Evolutionary conservation across 805 yeast species (phyloP), one percentile per base, ranked within the genome.

Genomic region (Myxozyma vanderwaltii): DNA sequence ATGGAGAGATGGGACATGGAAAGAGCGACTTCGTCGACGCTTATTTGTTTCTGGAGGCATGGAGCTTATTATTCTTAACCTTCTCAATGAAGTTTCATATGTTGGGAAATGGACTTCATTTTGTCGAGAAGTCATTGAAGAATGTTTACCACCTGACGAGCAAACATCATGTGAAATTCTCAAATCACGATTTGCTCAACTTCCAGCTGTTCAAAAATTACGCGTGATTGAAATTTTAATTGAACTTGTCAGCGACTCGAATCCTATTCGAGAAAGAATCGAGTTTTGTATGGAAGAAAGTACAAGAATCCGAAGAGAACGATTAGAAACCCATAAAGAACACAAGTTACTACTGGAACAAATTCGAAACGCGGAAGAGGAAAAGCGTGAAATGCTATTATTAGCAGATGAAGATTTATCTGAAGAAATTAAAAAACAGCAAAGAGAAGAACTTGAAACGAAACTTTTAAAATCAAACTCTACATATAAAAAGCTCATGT

Each of bases 21-120:
- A 84, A 59, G 95, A 88, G 31, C 77, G 95, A 41, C 77, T 92
- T 19, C 80, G 85, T 13, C 85, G 82, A 56, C 82, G 96, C 55
- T 81, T 82, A 63, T 94, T 88, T 71, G 83, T 80, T 67, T 91
- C 89, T 67, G 96, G 96, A 3, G 84, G 83, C 55, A 92, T 97
- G 97, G 86, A 89, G 67, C 79, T 86, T 41, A 81, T 87, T 44
- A 72, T 91, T 44, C 71, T 91, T 50, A 96, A 96, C 33, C 77
- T 91, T 1, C 77, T 91, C 43, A 82, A 84, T 21, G 76, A 79
- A 50, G 82, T 83, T 15, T 83, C 83, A 47, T 79, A 84, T 63
- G 77, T 84, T 40, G 82, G 84, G 0, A 80, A 79, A 13, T 86
- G 82, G 74, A 69, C 75, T 26, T 74, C 75, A 0, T 77, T 78